Evolutionary conservation across 331 rosid species (phyloP), one percentile per base, ranked within the genome.

Genomic region (Arachis monticola): DNA sequence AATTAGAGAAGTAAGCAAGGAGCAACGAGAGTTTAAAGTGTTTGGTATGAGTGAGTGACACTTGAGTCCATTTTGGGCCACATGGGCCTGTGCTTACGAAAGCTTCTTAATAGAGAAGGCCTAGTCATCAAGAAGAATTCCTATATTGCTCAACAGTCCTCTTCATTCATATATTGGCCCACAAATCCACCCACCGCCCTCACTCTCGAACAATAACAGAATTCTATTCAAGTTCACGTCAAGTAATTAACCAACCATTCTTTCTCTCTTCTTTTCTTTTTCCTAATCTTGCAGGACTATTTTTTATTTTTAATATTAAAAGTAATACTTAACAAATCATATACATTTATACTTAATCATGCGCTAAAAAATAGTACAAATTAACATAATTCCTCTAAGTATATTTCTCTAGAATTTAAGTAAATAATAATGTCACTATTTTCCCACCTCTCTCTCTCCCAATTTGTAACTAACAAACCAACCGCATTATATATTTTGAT

Each of bases 141-240:
- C 2, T 75, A 59, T 60, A 6, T 38, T 38, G 80, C 70, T 82
- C 77, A 78, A 69, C 83, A 57, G 83, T 82, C 81, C 46, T 76
- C 50, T 80, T 4, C 27, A 69, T 27, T 27, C 2, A 27, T 27
- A 27, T 27, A 27, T 27, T 27, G 30, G 30, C 30, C 30, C 30
- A 27, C 30, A 27, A 27, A 27, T 27, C 30, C 79, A 76, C 80
- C 93, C 86, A 80, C 91, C 93, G 79, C 82, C 78, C 80, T 80
- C 44, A 8, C 70, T 48, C 74, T 66, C 74, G 73, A 68, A 64
- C 51, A 50, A 65, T 50, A 88, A 88, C 91, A 83, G 91, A 89
- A 83, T 84, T 91, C 88, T 66, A 87, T 96, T 91, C 96, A 88
- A 93, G 97, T 93, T 94, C 85, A 93, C 89, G 96, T 94, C 82